Base-by-base conservation (phyloP, 495 filamentous ascomycete species). In the Beverwykella pulmonaria region DNA sequence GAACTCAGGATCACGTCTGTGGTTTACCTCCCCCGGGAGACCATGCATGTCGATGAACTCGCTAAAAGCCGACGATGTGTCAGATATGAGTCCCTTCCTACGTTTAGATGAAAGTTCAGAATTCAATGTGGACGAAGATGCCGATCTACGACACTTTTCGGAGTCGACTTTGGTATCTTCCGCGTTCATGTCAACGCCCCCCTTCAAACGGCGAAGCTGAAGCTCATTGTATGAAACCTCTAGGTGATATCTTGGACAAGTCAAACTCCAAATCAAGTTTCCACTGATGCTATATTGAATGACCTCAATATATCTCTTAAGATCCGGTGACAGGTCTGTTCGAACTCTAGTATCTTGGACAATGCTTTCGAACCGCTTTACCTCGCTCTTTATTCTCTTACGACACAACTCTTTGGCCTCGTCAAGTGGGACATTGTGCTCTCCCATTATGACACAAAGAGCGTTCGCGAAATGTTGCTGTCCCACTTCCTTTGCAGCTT, bases 381-480 rank as follows among this genome's bases (percentile, higher is more conserved):
- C 27, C 4, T 27, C 23, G 20, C 53, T 20, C 20, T 9, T 10
- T 17, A 60, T 60, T 25, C 53, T 22, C 20, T 59, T 15, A 17
- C 39, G 36, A 34, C 63, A 67, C 2, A 67, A 6, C 23, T 22
- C 49, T 10, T 32, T 53, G 2, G 63, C 63, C 22, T 54, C 47
- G 3, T 26, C 23, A 27, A 75, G 71, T 0, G 22, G 58, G 6
- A 76, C 57, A 2, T 59, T 59, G 5, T 65, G 59, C 58, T 77
- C 73, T 23, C 53, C 52, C 77, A 78, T 77, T 20, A 76, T 63
- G 32, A 80, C 76, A 71, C 68, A 78, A 26, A 80, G 70, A 15
- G 76, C 77, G 60, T 79, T 78, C 36, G 73, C 61, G 17, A 78
- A 71, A 14, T 74, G 75, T 36, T 69, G 74, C 22, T 74, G 60